phyloP scores from a whole-genome alignment of 257 asterid genomes.

The Salvia rosmarinus region DNA sequence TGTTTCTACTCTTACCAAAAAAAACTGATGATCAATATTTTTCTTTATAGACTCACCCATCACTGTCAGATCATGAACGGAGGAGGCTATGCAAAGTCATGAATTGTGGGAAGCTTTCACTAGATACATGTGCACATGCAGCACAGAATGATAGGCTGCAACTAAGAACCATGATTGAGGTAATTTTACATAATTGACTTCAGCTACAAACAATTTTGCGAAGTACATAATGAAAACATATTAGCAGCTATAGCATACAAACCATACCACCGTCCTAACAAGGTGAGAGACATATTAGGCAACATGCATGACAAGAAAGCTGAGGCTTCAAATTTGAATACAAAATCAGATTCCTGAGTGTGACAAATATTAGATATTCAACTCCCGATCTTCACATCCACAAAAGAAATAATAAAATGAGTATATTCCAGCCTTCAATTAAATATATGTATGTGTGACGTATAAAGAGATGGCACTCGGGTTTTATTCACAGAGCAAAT shows the following conservation, averaged over 20 bases:
- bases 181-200: constrained; percentile 32
- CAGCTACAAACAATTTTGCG: background rate
- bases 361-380: constrained; percentile 13
- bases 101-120: constrained; percentile 79
- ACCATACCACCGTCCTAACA: background rate
- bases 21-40: constrained; percentile 17
- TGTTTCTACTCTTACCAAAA: background rate
- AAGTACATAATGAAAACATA: background rate
- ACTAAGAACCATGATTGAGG: constrained; percentile 80
- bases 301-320: background rate
- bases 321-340: constrained; percentile 18
- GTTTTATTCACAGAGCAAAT: constrained; percentile 76
- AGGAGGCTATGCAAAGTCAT: constrained; percentile 76
- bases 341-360: constrained; percentile 5
- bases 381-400: background rate
- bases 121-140: constrained; percentile 83
- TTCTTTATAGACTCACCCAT: constrained; percentile 60
- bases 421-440: background rate
- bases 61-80: constrained; percentile 72
- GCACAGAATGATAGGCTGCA: constrained; percentile 94
- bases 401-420: background rate
- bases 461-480: constrained; percentile 44
- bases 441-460: constrained; percentile 21
- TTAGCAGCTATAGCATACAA: background rate
- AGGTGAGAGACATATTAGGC: background rate